Conservation (phyloP, 2,329 filamentous ascomycete genomes). For the Ilyonectria mors-panacis region DNA sequence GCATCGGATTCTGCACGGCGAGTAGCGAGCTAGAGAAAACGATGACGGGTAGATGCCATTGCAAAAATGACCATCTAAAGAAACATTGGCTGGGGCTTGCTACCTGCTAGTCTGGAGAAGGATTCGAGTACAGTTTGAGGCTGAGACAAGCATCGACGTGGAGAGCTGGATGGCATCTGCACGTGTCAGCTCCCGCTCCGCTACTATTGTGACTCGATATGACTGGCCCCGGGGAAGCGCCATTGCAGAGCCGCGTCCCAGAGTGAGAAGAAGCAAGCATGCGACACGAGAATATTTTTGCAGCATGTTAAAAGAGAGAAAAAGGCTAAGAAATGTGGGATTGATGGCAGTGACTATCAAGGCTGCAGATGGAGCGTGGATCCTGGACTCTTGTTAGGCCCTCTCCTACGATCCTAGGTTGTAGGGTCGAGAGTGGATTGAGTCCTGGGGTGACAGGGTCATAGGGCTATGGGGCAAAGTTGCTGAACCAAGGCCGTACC, state of each 20-base stretch:
- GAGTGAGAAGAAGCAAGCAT: not conserved
- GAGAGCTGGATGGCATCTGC: slow-evolving; percentile 22
- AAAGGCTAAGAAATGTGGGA: not conserved
- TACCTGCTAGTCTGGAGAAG: slow-evolving; percentile 24
- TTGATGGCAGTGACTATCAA: not conserved
- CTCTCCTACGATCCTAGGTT: not conserved
- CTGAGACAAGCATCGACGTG: slow-evolving; percentile 23
- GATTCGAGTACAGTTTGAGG: slow-evolving; percentile 19
- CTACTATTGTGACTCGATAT: slow-evolving; percentile 32
- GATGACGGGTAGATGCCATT: slow-evolving; percentile 9
- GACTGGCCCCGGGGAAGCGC: not conserved
- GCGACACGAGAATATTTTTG: not conserved
- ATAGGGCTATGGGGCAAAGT: slow-evolving; percentile 6
- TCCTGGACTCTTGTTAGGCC: not conserved
- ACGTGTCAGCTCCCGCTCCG: slow-evolving; percentile 17
- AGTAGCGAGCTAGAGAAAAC: too few species aligned
- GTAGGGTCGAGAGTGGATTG: not conserved
- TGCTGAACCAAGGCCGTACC: not conserved
- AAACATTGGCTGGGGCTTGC: not conserved
- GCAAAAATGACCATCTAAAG: not conserved
- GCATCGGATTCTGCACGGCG: too few species aligned
- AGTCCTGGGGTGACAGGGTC: not conserved
- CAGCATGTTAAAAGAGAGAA: not conserved
- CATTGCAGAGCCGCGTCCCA: not conserved
- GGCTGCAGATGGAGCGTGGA: not conserved